Conservation (phyloP, 306 rosid genomes). For the Vicia villosa region DNA sequence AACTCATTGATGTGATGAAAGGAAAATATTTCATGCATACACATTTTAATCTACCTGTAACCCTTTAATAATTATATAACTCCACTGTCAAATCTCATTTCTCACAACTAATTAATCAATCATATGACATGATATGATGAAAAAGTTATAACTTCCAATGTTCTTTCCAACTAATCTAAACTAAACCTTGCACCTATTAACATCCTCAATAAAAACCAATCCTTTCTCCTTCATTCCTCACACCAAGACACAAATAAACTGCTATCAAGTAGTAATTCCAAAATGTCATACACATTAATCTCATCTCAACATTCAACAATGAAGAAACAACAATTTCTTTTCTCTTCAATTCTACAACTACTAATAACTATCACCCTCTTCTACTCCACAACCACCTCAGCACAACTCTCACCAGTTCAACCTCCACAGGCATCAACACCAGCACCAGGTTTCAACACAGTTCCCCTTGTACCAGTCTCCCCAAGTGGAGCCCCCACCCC, state of each 20-base stretch:
- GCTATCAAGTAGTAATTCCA: neutral
- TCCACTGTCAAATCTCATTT: neutral
- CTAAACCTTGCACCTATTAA: constrained; percentile 15
- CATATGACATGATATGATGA: constrained; percentile 5
- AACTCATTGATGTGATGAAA: constrained; percentile 1
- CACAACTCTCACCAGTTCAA: constrained; percentile 46
- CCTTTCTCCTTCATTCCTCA: constrained; percentile 4
- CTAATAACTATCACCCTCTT: constrained; percentile 23
- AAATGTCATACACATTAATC: constrained; percentile 10
- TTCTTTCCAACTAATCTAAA: constrained; percentile 22
- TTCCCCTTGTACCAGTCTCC: constrained; percentile 39
- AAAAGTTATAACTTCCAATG: constrained; percentile 11
- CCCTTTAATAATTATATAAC: neutral
- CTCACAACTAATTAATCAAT: constrained; percentile 18
- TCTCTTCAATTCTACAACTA: constrained; percentile 38
- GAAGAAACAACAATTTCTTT: constrained; percentile 40
- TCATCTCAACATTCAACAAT: neutral
- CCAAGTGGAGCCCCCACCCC: constrained; percentile 42
- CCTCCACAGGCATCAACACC: constrained; percentile 39
- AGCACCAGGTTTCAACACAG: constrained; percentile 40
- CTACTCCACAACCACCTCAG: constrained; percentile 29
- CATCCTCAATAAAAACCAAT: constrained; percentile 40
- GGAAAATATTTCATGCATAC: constrained; percentile 30
- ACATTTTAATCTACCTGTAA: constrained; percentile 2
- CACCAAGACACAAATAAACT: neutral